Evolutionary conservation across 805 yeast species (phyloP), one percentile per base, ranked within the genome.

Genomic region (Metschnikowia rubicola): DNA sequence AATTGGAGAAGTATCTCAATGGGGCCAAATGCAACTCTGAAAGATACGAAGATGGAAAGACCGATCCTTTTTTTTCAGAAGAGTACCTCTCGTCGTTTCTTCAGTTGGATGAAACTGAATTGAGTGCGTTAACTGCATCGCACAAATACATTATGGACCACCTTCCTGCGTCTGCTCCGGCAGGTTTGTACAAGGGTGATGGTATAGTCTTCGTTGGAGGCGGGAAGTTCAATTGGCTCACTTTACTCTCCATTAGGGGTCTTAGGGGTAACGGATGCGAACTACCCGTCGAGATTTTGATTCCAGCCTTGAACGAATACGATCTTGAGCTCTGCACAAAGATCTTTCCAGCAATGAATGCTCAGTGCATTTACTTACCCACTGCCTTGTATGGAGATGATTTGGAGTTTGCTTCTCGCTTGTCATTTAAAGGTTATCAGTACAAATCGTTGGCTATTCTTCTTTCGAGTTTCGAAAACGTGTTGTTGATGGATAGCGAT

Each of bases 201-300:
- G 88, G 84, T 9, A 73, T 84, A 15, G 92, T 79, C 28, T 81
- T 74, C 57, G 90, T 87, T 29, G 95, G 92, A 32, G 96, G 96
- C 37, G 94, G 91, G 3, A 78, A 78, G 55, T 86, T 81, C 64
- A 81, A 86, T 51, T 84, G 92, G 77, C 73, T 84, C 56, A 80
- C 88, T 4, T 66, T 86, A 35, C 68, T 86, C 21, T 80, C 88
- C 9, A 76, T 88, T 45, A 78, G 78, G 56, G 75, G 83, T 51
- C 64, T 89, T 42, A 71, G 96, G 58, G 78, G 81, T 35, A 69
- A 77, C 8, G 89, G 92, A 2, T 80, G 86, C 3, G 74, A 73
- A 11, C 65, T 85, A 33, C 96, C 97, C 0, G 81, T 90, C 17
- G 97, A 90, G 70, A 86, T 90, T 9, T 76, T 88, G 54, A 80